Evolutionary conservation across 139 green algal species (phyloP).

Genomic region (Desmodesmus armatus): DNA sequence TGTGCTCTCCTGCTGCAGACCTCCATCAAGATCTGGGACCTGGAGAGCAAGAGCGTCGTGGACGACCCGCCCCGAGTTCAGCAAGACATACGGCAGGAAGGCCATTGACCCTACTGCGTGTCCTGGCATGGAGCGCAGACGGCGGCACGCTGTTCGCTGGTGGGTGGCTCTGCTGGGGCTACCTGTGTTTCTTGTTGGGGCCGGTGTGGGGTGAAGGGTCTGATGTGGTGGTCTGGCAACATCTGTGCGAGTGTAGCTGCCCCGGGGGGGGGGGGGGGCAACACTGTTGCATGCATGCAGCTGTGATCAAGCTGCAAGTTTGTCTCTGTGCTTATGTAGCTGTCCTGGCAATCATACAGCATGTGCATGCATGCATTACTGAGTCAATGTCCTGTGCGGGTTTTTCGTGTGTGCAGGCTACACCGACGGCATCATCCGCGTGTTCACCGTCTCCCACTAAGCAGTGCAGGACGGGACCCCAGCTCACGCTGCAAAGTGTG

Average conservation of each 20-base stretch:
- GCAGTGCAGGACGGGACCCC: slow-evolving; percentile 58
- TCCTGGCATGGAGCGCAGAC: slow-evolving; percentile 97
- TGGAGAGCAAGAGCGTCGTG: slow-evolving; percentile 97
- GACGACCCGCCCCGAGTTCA: slow-evolving; percentile 87
- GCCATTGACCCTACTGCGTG: slow-evolving; percentile 92
- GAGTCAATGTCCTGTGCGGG: neutral
- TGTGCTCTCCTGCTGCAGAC: slow-evolving; percentile 95
- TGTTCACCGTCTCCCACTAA: slow-evolving; percentile 67
- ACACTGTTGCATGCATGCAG: too few relatives aligned
- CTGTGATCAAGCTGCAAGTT: too few relatives aligned
- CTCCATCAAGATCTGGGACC: slow-evolving; percentile 95
- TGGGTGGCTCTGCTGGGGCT: neutral
- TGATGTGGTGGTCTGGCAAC: neutral
- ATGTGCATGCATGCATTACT: neutral
- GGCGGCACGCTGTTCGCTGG: slow-evolving; percentile 94
- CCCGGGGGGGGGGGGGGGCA: too few relatives aligned
- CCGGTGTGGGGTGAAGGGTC: neutral
- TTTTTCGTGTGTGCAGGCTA: too few relatives aligned
- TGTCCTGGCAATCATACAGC: too few relatives aligned
- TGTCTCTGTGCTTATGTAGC: too few relatives aligned
- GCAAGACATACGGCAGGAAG: slow-evolving; percentile 73
- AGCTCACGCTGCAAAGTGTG: neutral
- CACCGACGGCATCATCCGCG: slow-evolving; percentile 76
- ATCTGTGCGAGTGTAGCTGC: neutral
- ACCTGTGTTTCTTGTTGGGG: neutral